These are phyloP conservation scores for Thalassiosira hispida DNA, from an alignment of 352 stramenopile species.

Conservation along the genomic window DNA sequence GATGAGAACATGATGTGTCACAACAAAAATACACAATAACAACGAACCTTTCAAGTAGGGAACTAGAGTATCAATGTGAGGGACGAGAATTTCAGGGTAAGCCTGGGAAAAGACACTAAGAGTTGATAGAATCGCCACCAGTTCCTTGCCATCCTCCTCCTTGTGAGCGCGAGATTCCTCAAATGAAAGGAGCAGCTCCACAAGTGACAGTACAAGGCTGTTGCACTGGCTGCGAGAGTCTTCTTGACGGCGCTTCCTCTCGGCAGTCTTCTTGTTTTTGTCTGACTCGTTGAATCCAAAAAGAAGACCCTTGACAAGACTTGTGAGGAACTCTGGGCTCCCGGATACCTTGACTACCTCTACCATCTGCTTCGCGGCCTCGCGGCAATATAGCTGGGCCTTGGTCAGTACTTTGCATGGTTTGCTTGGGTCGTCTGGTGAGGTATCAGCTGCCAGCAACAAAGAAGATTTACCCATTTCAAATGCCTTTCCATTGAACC, in stretches of 20 bases:
- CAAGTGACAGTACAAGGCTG: conserved; percentile 70
- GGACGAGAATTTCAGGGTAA: conserved; percentile 71
- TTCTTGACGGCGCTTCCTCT: conserved; percentile 60
- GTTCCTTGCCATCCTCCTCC: conserved; percentile 63
- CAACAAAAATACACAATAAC: no score
- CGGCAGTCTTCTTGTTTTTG: conserved; percentile 66
- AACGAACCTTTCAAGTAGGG: conserved; percentile 85
- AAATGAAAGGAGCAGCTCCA: conserved; percentile 80
- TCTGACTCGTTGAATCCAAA: conserved; percentile 68
- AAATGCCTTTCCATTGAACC: conserved; percentile 72
- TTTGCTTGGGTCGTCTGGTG: conserved; percentile 15
- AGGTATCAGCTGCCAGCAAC: conserved; percentile 1
- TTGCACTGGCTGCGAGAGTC: conserved; percentile 63
- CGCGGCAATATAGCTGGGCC: conserved; percentile 56
- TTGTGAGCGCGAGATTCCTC: conserved; percentile 73
- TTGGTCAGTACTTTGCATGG: conserved; percentile 28
- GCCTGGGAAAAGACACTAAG: conserved; percentile 81
- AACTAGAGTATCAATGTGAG: conserved; percentile 81
- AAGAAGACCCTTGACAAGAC: conserved; percentile 73
- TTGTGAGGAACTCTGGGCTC: conserved; percentile 67
- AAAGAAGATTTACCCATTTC: conserved; percentile 36
- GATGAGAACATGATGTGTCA: no score
- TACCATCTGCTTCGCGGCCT: conserved; percentile 81
- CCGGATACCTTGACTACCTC: conserved; percentile 77
- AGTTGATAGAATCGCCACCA: conserved; percentile 78